Evolutionary conservation across 306 rosid genomes (phyloP), one percentile per base, ranked within the genome.

Genomic region (Castanea sativa): DNA sequence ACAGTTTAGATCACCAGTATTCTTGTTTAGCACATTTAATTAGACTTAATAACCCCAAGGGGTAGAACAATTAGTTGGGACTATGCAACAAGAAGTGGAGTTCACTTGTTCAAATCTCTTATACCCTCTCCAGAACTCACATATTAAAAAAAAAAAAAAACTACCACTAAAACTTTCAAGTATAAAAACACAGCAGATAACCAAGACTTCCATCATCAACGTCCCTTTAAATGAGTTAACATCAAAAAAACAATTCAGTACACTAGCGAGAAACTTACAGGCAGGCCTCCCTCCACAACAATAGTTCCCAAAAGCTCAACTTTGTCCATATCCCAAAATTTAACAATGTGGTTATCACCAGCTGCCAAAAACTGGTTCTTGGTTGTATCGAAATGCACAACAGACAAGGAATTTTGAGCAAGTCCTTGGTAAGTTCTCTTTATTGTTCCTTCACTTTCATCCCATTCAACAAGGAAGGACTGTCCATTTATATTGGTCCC

Each of bases 281-380:
- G 78, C 19, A 88, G 76, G 51, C 80, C 85, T 56, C 86, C 88
- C 14, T 79, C 55, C 13, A 80, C 83, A 45, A 52, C 75, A 9
- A 53, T 79, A 55, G 71, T 53, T 21, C 35, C 21, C 85, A 71
- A 74, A 3, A 79, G 80, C 71, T 81, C 63, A 49, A 35, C 71
- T 25, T 68, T 79, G 73, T 88, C 88, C 91, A 88, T 83, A 25
- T 79, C 78, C 91, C 91, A 88, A 74, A 73, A 83, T 58, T 86
- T 88, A 53, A 86, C 18, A 49, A 35, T 61, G 63, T 70, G 71
- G 4, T 86, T 82, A 71, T 88, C 86, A 25, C 89, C 89, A 65
- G 73, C 89, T 23, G 79, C 89, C 82, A 88, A 86, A 73, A 76
- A 9, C 29, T 18, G 83, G 21, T 80, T 68, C 25, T 71, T 52